These are phyloP conservation scores for Trichophyton equinum DNA, from an alignment of 2,329 filamentous ascomycete species.

Conservation along the genomic window DNA sequence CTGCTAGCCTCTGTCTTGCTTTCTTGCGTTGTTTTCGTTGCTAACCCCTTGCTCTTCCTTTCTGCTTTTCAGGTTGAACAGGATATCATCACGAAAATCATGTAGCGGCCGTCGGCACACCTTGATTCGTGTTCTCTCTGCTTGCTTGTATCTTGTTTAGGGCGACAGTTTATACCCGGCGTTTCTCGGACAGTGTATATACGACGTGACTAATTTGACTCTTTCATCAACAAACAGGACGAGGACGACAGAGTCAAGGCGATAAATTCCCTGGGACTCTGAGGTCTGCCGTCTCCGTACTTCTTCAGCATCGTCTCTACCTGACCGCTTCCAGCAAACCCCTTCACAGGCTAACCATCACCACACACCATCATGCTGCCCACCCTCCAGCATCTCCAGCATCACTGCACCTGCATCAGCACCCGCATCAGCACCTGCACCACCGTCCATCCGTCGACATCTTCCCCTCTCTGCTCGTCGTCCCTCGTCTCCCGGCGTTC, in stretches of 20 bases:
- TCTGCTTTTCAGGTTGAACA: conserved; percentile 59
- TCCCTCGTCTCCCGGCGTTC: not conserved
- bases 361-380: not conserved
- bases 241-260: conserved; percentile 11
- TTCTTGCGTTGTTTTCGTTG: not conserved
- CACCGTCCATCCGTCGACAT: not conserved
- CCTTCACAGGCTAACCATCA: not conserved
- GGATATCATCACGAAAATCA: conserved; percentile 73
- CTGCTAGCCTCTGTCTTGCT: not conserved
- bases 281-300: not conserved
- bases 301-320: not conserved
- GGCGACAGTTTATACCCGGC: conserved; percentile 4
- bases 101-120: conserved; percentile 30
- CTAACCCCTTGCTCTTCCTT: not conserved
- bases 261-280: conserved; percentile 1
- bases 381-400: not conserved
- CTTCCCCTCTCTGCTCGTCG: not conserved
- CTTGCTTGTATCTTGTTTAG: not conserved
- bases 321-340: no score
- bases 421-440: not conserved
- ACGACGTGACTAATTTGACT: conserved; percentile 14
- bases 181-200: conserved; percentile 11
- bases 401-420: not conserved
- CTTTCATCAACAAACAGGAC: conserved; percentile 21
- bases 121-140: not conserved